Base-by-base conservation (phyloP, 208 protist genomes). In the Sergeia podlipaevii region DNA sequence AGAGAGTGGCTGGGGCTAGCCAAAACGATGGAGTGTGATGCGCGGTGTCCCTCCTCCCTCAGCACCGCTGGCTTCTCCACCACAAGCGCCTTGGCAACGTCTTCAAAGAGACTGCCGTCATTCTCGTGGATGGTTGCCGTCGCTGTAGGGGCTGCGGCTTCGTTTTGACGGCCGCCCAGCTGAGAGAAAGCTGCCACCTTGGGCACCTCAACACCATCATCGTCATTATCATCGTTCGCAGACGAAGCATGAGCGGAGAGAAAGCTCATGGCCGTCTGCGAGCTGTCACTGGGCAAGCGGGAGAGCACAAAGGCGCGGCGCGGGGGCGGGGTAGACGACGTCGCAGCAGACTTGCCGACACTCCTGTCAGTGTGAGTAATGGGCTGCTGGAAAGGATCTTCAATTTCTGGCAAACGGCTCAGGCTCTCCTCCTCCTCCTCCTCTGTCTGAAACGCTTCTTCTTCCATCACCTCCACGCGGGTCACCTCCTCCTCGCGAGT, bases 251-350 rank as follows among this genome's bases (percentile, higher is more conserved):
- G 34, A 11, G 34, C 13, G 11, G n/a, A n/a, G 34, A n/a, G n/a
- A n/a, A 38, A n/a, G 13, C n/a, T n/a, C 34, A 38, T 38, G 34
- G n/a, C n/a, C 13, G 34, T 38, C 34, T 38, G 34, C 11, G 13
- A n/a, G 34, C 34, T n/a, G n/a, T 38, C 34, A 38, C 34, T 38
- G 13, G 61, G 70, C 32, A 63, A 3, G 4, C 60, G 61, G 8
- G 77, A 66, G 24, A 85, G 64, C 46, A 85, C 68, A 46, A 85
- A 77, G 28, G 77, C 71, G 2, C 60, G 67, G 5, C 77, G 77
- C 10, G 72, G 77, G 13, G 71, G 77, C 17, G 77, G 77, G 6
- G 72, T 85, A 0, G 66, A 39, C 1, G 65, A 66, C 4, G 56
- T 45, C 28, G 18, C 33, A 10, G 10, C 15, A 20, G 29, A 54